phyloP scores from a whole-genome alignment of 2,329 filamentous ascomycete species.

The Fusarium odoratissimum region DNA sequence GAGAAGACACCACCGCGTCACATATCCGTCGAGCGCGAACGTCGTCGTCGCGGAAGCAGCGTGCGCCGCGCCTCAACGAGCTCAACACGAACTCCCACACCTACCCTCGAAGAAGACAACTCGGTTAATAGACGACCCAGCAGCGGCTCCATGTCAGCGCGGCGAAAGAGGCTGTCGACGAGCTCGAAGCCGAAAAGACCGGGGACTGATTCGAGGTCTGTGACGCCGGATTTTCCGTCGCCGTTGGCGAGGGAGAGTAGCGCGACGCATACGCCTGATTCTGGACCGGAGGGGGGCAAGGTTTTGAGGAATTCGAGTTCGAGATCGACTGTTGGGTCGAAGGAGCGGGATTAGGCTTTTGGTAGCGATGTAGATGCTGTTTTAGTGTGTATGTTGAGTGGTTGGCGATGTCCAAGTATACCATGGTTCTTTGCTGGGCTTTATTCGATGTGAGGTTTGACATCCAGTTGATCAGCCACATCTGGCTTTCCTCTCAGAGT shows the following conservation, averaged over 20 bases:
- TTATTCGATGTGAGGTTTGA: background rate
- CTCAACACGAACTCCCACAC: slow-evolving; percentile 63
- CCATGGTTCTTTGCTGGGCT: too few species aligned
- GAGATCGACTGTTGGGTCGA: slow-evolving; percentile 37
- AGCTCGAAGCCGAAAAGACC: slow-evolving; percentile 57
- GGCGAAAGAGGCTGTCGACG: slow-evolving; percentile 63
- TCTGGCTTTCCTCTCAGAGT: background rate
- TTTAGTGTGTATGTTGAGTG: background rate
- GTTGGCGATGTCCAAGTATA: too few species aligned
- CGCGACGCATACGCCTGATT: slow-evolving; percentile 38
- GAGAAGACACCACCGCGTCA: slow-evolving; percentile 58
- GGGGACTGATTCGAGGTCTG: slow-evolving; percentile 61
- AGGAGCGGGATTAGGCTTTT: slow-evolving; percentile 17
- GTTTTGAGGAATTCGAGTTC: slow-evolving; percentile 40
- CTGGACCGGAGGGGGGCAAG: slow-evolving; percentile 36
- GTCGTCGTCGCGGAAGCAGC: slow-evolving; percentile 63
- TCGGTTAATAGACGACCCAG: slow-evolving; percentile 58
- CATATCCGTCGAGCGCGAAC: slow-evolving; percentile 58
- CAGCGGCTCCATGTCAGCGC: slow-evolving; percentile 61
- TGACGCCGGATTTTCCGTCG: slow-evolving; percentile 66
- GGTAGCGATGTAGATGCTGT: background rate
- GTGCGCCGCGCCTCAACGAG: slow-evolving; percentile 64
- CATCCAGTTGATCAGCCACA: background rate
- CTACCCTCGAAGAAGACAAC: slow-evolving; percentile 61
- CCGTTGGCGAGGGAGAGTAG: slow-evolving; percentile 64